Base-by-base conservation (phyloP, 495 filamentous ascomycete species). In the Xylaria flabelliformis region DNA sequence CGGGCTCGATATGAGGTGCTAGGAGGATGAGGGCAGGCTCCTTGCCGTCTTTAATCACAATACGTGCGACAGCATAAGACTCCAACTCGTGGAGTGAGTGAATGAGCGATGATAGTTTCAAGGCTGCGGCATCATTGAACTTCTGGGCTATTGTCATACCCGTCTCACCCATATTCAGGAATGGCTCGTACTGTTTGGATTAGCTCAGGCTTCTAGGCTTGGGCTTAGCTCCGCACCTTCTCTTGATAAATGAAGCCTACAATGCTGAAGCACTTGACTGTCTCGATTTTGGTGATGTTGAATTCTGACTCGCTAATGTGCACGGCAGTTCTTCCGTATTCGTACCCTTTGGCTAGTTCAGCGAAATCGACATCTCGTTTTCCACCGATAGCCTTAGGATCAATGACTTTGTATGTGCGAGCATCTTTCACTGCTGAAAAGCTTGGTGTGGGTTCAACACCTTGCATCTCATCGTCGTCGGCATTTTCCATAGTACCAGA, bases 311-410 rank as follows among this genome's bases (percentile, higher is more conserved):
- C 90, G 74, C 88, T 92, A 75, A 99, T 97, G 73, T 91, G 91
- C 1, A 98, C 95, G 0, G 93, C 93, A 0, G 95, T 97, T 50
- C 93, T 88, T 66, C 97, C 97, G 80, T 98, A 99, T 76, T 93
- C 91, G 77, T 96, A 99, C 0, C 97, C 97, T 77, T 93, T 97
- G 44, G 93, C 94, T 46, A 98, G 85, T 44, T 96, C 91, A 15
- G 97, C 94, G 41, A 88, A 89, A 10, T 91, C 89, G 41, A 99
- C 91, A 64, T 98, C 94, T 68, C 86, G 86, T 82, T 97, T 98
- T 5, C 93, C 92, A 41, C 94, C 94, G 2, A 90, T 88, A 15
- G 88, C 90, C 46, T 85, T 83, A 15, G 91, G 86, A 74, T 97
- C 93, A 36, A 88, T 84, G 71, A 98, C 87, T 75, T 92, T 90